A percentile compares a stretch with the other conserved stretches of the same genome.
Evolutionary conservation across 768 basidiomycete species (phyloP).

Genomic region (Leucocoprinus leucothites): DNA sequence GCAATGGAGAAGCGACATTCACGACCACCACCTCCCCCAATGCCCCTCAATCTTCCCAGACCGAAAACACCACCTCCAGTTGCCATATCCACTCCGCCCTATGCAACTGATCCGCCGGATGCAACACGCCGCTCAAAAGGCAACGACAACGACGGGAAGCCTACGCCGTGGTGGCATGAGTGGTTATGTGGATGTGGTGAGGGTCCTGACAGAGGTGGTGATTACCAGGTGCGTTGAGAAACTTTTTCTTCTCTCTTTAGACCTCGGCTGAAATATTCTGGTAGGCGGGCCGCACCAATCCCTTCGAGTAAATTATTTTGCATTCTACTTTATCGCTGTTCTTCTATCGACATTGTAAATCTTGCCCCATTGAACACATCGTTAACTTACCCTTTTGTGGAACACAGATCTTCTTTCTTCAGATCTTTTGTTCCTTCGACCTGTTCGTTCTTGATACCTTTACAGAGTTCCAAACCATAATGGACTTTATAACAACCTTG

Average conservation of each 20-base stretch:
- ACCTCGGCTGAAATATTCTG: neutral
- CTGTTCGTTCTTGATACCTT: neutral
- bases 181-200: slow-evolving; percentile 82
- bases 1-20: slow-evolving; percentile 7
- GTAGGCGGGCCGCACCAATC: slow-evolving; percentile 76
- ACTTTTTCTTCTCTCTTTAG: neutral
- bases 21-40: slow-evolving; percentile 41
- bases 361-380: neutral
- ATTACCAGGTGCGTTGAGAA: slow-evolving; percentile 57
- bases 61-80: slow-evolving; percentile 35
- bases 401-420: neutral
- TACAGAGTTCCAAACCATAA: neutral
- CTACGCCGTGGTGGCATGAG: slow-evolving; percentile 78
- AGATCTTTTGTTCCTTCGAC: neutral
- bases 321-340: neutral
- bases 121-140: slow-evolving; percentile 14
- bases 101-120: slow-evolving; percentile 21
- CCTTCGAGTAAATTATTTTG: slow-evolving; percentile 38
- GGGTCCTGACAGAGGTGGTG: slow-evolving; percentile 69
- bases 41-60: slow-evolving; percentile 57
- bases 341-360: neutral
- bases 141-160: slow-evolving; percentile 29
- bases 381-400: neutral
- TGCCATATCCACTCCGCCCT: slow-evolving; percentile 22
- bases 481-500: neutral